Evolutionary conservation across 176 grass and related monocot genomes (phyloP).

Genomic region (Canna indica): DNA sequence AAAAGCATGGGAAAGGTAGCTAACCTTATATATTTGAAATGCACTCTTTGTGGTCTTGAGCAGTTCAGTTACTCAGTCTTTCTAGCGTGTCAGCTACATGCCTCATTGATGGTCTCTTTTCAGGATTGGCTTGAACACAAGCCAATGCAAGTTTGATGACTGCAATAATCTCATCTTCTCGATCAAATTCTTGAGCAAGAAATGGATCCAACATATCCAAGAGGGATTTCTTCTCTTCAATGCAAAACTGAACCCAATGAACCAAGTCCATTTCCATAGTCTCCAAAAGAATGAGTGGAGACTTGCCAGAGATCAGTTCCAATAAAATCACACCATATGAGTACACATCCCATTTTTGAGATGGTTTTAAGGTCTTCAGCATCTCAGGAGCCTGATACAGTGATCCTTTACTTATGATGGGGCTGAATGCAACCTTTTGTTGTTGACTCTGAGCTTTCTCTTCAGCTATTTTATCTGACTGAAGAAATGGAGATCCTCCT

Average conservation of each 20-base stretch:
- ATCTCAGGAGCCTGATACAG: slow-evolving; percentile 87
- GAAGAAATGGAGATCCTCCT: slow-evolving; percentile 47
- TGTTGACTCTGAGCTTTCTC: slow-evolving; percentile 45
- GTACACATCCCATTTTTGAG: slow-evolving; percentile 97
- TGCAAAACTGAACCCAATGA: slow-evolving; percentile 77
- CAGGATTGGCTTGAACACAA: slow-evolving; percentile 58
- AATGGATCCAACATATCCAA: slow-evolving; percentile 59
- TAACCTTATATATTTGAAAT: background rate
- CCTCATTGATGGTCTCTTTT: slow-evolving; percentile 56
- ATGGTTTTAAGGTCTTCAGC: slow-evolving; percentile 69
- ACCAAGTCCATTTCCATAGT: slow-evolving; percentile 81
- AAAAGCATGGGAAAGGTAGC: background rate
- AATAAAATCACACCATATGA: slow-evolving; percentile 82
- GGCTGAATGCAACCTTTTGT: slow-evolving; percentile 49
- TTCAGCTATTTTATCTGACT: slow-evolving; percentile 36
- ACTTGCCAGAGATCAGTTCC: slow-evolving; percentile 65
- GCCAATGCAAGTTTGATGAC: slow-evolving; percentile 67
- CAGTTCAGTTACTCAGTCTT: slow-evolving; percentile 14
- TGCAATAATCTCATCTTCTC: slow-evolving; percentile 66
- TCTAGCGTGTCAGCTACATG: slow-evolving; percentile 52
- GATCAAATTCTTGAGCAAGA: slow-evolving; percentile 39
- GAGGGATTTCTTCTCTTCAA: slow-evolving; percentile 72
- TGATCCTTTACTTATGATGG: slow-evolving; percentile 47
- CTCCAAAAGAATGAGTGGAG: slow-evolving; percentile 48
- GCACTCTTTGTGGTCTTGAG: background rate